Conservation (phyloP, 2,329 filamentous ascomycete species). For the Penicillium frequentans region DNA sequence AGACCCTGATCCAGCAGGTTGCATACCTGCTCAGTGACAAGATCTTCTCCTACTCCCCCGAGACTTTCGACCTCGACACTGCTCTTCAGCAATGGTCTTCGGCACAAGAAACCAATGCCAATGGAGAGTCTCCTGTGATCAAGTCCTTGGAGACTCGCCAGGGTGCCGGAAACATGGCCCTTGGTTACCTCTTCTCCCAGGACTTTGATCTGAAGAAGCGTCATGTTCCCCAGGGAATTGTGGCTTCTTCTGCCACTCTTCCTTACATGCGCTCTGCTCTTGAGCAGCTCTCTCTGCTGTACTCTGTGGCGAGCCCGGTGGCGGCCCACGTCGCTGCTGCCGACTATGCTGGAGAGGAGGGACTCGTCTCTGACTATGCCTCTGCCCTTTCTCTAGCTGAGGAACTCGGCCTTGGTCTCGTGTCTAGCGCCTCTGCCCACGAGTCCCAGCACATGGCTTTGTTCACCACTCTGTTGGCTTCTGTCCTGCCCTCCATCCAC, state of each 20-base stretch:
- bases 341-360: slow-evolving; percentile 72
- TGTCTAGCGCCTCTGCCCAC: slow-evolving; percentile 81
- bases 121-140: slow-evolving; percentile 76
- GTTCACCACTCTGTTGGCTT: slow-evolving; percentile 79
- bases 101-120: slow-evolving; percentile 71
- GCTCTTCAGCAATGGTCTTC: slow-evolving; percentile 77
- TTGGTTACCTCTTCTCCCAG: slow-evolving; percentile 96
- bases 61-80: slow-evolving; percentile 86
- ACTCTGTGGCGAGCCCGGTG: slow-evolving; percentile 88
- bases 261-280: slow-evolving; percentile 77
- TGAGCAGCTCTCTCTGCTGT: slow-evolving; percentile 88
- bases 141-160: slow-evolving; percentile 81
- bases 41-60: slow-evolving; percentile 94
- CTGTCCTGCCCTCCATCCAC: slow-evolving; percentile 78
- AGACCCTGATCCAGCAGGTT: slow-evolving; percentile 92
- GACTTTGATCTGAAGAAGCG: slow-evolving; percentile 93
- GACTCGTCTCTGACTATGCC: slow-evolving; percentile 84
- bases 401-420: slow-evolving; percentile 82
- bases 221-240: slow-evolving; percentile 84
- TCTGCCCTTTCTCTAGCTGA: slow-evolving; percentile 78
- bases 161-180: slow-evolving; percentile 84
- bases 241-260: slow-evolving; percentile 82
- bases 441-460: slow-evolving; percentile 95
- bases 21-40: slow-evolving; percentile 95
- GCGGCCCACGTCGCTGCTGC: slow-evolving; percentile 89